Base-by-base conservation (phyloP, 1,139 yeast genomes). In the Eremothecium gossypii region DNA sequence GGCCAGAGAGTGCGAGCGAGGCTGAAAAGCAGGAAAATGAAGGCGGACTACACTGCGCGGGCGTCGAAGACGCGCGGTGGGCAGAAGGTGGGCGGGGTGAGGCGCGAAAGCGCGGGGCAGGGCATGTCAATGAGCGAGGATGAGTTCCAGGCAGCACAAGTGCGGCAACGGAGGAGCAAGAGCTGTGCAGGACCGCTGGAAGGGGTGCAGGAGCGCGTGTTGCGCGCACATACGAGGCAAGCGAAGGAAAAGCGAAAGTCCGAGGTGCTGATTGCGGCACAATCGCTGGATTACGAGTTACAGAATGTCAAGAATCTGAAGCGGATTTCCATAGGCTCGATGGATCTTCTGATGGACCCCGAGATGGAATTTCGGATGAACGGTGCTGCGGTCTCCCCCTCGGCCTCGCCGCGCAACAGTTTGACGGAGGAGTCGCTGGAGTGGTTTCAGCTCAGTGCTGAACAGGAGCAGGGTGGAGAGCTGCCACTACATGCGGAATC, bases 321-420 rank as follows among this genome's bases (percentile, higher is more conserved):
- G 41, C 47, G 65, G 38, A 48, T 59, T 39, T 61, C 65, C 4
- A 59, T 61, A 39, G 65, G 65, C 3, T 61, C 65, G 4, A 51
- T 60, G 48, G 65, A 61, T 43, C 47, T 57, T 35, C 41, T 57
- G 28, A 49, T 56, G 26, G 65, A 61, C 43, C 64, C 65, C 14
- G 65, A 61, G 39, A 36, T 59, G 47, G 60, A 58, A 41, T 60
- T 30, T 40, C 45, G 36, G 34, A 51, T 40, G 40, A 44, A 27
- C 20, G 37, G 29, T 44, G 43, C 47, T 7, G 41, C 48, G 10
- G 44, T 45, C 32, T 41, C 47, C 8, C 44, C 42, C 27, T 41
- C 39, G 30, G 39, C 45, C 7, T 43, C 45, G 8, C 28, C 41
- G 11, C 40, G 39, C 13, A 14, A 14, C 20, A 26, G 33, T 10